Percentiles rank a stretch among this genome's conserved stretches.
phyloP scores from a whole-genome alignment of 164 flowering plant genomes.

The Liquidambar formosana region DNA sequence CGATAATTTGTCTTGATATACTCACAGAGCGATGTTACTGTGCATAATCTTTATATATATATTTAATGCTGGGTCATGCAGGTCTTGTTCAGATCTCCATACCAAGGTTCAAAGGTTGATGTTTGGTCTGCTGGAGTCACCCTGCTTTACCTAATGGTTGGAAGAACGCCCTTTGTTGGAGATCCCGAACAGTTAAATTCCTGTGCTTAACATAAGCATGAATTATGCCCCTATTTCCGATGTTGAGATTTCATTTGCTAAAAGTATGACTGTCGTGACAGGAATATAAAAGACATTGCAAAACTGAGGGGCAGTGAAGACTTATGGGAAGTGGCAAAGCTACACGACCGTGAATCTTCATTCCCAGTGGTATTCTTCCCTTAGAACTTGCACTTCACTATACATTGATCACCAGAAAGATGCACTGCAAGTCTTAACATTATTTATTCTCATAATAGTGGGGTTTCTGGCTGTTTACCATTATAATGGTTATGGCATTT shows the following conservation, averaged over 20 bases:
- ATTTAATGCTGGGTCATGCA: slow-evolving; percentile 29
- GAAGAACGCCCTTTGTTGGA: slow-evolving; percentile 80
- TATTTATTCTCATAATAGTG: too few species aligned
- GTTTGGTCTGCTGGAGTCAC: slow-evolving; percentile 98
- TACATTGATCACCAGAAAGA: too few species aligned
- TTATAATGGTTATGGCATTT: too few species aligned
- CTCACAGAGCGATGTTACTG: too few species aligned
- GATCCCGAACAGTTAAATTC: slow-evolving; percentile 82
- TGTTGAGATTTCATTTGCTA: too few species aligned
- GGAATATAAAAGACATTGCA: slow-evolving; percentile 86
- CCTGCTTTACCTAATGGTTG: slow-evolving; percentile 76
- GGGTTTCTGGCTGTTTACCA: too few species aligned
- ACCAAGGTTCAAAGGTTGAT: slow-evolving; percentile 90
- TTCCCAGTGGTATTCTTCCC: slow-evolving; percentile 68
- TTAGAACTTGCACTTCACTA: background rate
- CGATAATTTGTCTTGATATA: too few species aligned
- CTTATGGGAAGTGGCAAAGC: slow-evolving; percentile 94
- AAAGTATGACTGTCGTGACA: slow-evolving; percentile 18
- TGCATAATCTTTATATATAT: background rate
- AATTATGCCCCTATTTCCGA: background rate
- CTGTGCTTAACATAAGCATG: background rate
- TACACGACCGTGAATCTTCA: slow-evolving; percentile 84
- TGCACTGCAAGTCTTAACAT: too few species aligned
- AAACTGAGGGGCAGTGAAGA: slow-evolving; percentile 89
- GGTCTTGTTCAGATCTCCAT: slow-evolving; percentile 78